phyloP scores from a whole-genome alignment of 768 basidiomycete genomes.

The Pulveroboletus ravenelii region DNA sequence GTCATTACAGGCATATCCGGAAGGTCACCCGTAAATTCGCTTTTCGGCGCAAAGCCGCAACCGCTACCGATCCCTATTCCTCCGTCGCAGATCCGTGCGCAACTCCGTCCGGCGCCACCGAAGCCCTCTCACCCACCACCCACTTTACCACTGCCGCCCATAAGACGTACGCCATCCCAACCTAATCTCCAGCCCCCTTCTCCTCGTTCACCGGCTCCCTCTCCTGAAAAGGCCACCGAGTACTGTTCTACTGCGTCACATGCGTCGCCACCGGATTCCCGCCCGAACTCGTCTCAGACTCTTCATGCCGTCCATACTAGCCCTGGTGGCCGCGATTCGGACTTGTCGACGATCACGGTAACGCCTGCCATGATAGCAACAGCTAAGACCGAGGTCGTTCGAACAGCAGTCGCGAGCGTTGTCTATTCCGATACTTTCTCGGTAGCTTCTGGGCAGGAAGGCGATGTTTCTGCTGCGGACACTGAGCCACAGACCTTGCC shows the following conservation, averaged over 20 bases:
- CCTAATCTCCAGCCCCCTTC: conserved; percentile 4
- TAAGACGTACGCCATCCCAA: conserved; percentile 18
- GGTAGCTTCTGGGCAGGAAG: conserved; percentile 11
- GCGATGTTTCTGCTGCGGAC: conserved; percentile 9
- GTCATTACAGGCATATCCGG: conserved; percentile 21
- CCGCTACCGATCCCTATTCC: conserved; percentile 26
- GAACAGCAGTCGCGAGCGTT: conserved; percentile 50
- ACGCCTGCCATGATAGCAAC: conserved; percentile 40
- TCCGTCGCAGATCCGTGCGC: conserved; percentile 25
- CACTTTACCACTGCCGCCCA: conserved; percentile 19
- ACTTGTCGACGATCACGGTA: conserved; percentile 42
- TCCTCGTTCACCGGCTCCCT: conserved; percentile 8
- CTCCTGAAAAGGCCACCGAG: conserved; percentile 1
- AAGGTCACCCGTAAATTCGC: conserved; percentile 21
- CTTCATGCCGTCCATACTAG: conserved; percentile 11
- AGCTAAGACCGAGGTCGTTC: conserved; percentile 44
- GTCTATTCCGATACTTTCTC: conserved; percentile 33
- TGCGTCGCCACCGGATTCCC: conserved; percentile 5
- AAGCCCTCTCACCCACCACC: conserved; percentile 19
- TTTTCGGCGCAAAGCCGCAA: conserved; percentile 22
- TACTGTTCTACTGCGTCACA: conserved; percentile 1
- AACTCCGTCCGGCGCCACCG: conserved; percentile 27
- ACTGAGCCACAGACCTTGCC: neutral
- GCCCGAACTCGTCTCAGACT: conserved; percentile 18
- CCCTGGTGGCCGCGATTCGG: conserved; percentile 29